Conservation (phyloP, 257 asterid genomes). For the Solanum microdontum region DNA sequence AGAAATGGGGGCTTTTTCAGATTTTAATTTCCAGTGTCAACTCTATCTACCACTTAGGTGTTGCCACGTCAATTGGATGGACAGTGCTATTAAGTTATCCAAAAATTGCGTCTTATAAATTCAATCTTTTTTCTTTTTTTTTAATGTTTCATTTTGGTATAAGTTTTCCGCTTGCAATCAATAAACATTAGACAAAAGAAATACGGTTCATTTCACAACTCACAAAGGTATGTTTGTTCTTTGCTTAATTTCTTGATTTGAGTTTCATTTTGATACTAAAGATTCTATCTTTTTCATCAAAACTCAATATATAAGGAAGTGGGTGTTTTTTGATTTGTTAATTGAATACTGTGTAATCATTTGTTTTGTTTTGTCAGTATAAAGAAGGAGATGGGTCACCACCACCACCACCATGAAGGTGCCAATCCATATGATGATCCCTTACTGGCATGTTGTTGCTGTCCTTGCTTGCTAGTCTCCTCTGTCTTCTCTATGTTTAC, state of each 20-base stretch:
- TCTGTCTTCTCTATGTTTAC: conserved; percentile 16
- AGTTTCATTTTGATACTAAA: background rate
- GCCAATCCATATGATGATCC: conserved; percentile 12
- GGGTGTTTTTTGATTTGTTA: background rate
- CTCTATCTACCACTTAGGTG: background rate
- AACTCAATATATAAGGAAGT: background rate
- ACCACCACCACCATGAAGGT: background rate
- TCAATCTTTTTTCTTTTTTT: background rate
- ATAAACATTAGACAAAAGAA: background rate
- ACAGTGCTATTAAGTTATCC: background rate
- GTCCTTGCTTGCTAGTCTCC: conserved; percentile 29
- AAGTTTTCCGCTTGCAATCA: background rate
- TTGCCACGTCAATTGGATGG: background rate
- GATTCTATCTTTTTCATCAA: background rate
- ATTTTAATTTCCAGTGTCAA: background rate
- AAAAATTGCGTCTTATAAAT: background rate
- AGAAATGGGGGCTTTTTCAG: background rate
- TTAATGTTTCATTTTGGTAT: background rate
- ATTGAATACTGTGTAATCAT: background rate
- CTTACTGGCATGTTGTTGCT: conserved; percentile 24
- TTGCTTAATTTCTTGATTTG: background rate
- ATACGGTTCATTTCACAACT: background rate
- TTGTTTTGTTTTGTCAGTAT: background rate
- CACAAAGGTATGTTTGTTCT: background rate
- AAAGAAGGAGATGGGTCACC: conserved; percentile 4